Evolutionary conservation across 495 filamentous ascomycete species (phyloP), one percentile per base, ranked within the genome.

Genomic region (Pyrenula massariospora): DNA sequence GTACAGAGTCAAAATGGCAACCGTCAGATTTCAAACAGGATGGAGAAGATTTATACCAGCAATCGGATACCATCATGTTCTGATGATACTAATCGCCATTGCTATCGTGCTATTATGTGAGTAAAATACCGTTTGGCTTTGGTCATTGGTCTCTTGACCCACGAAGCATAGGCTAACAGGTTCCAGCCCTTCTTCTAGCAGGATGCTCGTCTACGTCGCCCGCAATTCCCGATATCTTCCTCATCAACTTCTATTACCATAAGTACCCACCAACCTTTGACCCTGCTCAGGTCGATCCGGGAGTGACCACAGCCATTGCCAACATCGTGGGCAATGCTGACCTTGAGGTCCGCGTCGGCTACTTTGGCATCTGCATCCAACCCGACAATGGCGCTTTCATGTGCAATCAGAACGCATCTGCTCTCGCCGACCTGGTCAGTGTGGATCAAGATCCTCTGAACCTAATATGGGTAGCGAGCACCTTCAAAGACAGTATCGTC

Each of bases 21-120:
- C 64, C 50, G 59, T 69, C 58, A 60, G 67, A 52, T 69, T 69
- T 53, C 53, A 56, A 19, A 47, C 62, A 10, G 66, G 67, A 5
- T 50, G 11, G 20, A 23, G 62, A 95, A 90, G 89, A 63, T 82
- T 92, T 65, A 79, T 96, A 73, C 92, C 93, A 57, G 89, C 95
- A 73, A 83, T 99, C 58, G 93, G 94, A 59, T 99, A 97, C 72
- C 93, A 99, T 72, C 93, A 99, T 81, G 87, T 96, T 51, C 78
- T 99, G 61, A 97, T 99, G 93, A 87, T 97, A 61, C 73, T 99
- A 54, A 95, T 98, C 64, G 90, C 89, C 42, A 77, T 96, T 50
- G 81, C 91, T 1, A 96, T 98, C 66, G 93, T 98, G 70, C 74
- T 98, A 66, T 79, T 98, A 56, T 97, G 92, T 97, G 77, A 72